These are phyloP conservation scores for Pseudogymnoascus sp. DNA, from an alignment of 2,329 filamentous ascomycete genomes.

Conservation along the genomic window DNA sequence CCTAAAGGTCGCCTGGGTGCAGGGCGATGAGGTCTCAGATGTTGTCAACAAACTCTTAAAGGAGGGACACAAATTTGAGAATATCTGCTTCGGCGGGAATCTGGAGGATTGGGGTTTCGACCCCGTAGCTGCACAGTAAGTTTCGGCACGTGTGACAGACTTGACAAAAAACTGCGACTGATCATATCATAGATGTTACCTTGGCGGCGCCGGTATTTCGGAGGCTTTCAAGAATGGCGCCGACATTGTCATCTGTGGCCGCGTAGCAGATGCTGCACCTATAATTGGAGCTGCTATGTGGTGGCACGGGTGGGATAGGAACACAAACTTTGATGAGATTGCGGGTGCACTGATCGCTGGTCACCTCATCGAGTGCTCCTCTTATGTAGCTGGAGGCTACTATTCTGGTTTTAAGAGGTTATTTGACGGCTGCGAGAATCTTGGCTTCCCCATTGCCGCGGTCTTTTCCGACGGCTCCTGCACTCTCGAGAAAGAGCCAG, in stretches of 20 bases:
- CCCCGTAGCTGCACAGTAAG: conserved; percentile 18
- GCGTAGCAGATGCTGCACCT: conserved; percentile 37
- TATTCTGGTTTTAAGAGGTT: conserved; percentile 25
- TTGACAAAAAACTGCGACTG: too few relatives aligned
- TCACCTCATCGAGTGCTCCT: conserved; percentile 26
- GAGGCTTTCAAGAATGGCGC: conserved; percentile 34
- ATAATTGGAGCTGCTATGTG: conserved; percentile 36
- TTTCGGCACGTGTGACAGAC: too few relatives aligned
- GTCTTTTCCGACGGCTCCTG: conserved; percentile 10
- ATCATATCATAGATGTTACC: conserved; percentile 16
- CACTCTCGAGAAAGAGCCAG: conserved; percentile 12
- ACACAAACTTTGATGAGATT: conserved; percentile 29
- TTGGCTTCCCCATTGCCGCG: conserved; percentile 15
- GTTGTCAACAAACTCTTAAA: conserved; percentile 25
- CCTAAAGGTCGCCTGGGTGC: conserved; percentile 32
- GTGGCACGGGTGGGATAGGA: conserved; percentile 36
- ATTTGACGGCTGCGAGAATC: conserved; percentile 14
- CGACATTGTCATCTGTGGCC: conserved; percentile 38
- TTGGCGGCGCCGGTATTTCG: conserved; percentile 35
- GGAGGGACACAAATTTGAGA: conserved; percentile 31
- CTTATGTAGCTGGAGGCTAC: conserved; percentile 21
- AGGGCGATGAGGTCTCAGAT: conserved; percentile 27
- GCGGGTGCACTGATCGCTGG: conserved; percentile 32
- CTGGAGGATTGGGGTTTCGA: conserved; percentile 21
- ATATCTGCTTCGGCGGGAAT: conserved; percentile 20